These are phyloP conservation scores for Neurospora cerealis DNA, from an alignment of 495 filamentous ascomycete genomes.

Conservation along the genomic window DNA sequence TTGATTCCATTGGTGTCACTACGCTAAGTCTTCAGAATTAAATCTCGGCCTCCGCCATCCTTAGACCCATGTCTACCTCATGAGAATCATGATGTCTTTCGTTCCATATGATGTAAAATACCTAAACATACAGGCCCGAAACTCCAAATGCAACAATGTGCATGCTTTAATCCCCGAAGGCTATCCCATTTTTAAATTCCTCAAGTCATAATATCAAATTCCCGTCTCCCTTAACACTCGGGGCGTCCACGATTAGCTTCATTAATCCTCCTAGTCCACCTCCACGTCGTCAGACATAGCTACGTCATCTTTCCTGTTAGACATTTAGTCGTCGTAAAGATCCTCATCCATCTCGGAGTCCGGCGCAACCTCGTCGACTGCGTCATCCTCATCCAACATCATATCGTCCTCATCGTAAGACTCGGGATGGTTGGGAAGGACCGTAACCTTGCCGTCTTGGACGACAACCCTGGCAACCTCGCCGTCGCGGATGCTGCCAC, in stretches of 20 bases:
- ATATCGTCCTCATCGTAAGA: conserved; percentile 56
- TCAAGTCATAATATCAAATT: background rate
- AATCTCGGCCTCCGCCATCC: background rate
- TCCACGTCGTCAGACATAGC: background rate
- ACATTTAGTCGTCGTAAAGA: conserved; percentile 48
- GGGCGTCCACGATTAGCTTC: background rate
- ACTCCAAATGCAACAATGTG: background rate
- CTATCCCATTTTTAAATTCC: background rate
- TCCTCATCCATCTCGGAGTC: conserved; percentile 59
- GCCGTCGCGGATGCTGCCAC: conserved; percentile 74
- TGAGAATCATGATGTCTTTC: background rate
- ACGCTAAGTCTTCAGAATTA: background rate
- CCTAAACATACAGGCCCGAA: background rate
- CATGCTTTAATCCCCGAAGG: background rate
- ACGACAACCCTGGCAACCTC: conserved; percentile 72
- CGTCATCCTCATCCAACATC: conserved; percentile 56
- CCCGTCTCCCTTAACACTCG: background rate
- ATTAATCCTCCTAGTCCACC: conserved; percentile 1
- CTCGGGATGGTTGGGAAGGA: conserved; percentile 70
- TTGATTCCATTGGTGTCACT: background rate
- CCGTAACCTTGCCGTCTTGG: conserved; percentile 58
- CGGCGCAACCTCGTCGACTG: conserved; percentile 56
- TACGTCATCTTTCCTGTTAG: background rate
- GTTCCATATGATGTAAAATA: background rate
- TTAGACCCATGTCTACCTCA: background rate